phyloP scores from a whole-genome alignment of 495 filamentous ascomycete species.

The Hypoxylon subgilvum region DNA sequence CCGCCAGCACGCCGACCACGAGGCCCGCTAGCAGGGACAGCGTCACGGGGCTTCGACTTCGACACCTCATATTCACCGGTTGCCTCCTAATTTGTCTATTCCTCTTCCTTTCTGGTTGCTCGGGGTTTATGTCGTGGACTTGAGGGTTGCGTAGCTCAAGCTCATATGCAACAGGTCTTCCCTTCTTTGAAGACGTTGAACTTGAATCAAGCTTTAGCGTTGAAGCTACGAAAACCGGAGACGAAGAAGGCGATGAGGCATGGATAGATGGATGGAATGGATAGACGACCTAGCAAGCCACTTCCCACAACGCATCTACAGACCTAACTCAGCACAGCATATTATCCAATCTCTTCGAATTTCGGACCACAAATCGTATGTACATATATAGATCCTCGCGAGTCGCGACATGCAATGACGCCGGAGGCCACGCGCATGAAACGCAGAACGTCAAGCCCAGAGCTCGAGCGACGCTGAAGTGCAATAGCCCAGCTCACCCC shows the following conservation, averaged over 20 bases:
- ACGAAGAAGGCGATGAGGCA: too few relatives aligned
- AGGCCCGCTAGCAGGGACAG: conserved; percentile 30
- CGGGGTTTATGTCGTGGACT: background rate
- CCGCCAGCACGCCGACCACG: conserved; percentile 18
- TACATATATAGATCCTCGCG: background rate
- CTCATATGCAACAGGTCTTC: too few relatives aligned
- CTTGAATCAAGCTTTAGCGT: too few relatives aligned
- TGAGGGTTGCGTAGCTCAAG: too few relatives aligned
- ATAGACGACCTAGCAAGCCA: too few relatives aligned
- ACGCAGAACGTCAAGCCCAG: conserved; percentile 7
- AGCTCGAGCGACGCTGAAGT: background rate
- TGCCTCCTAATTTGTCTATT: background rate
- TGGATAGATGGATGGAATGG: too few relatives aligned
- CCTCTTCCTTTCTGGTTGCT: background rate
- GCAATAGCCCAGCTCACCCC: background rate
- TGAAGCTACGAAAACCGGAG: too few relatives aligned
- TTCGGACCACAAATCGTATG: too few relatives aligned
- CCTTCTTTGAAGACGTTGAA: too few relatives aligned
- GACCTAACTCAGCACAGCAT: too few relatives aligned
- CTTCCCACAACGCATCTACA: too few relatives aligned
- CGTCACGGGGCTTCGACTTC: conserved; percentile 24
- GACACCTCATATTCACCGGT: conserved; percentile 3
- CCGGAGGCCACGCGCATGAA: conserved; percentile 6
- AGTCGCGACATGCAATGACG: conserved; percentile 5
- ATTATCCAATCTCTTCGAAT: too few relatives aligned